phyloP scores from a whole-genome alignment of 1,284 basidiomycete genomes.

The Agroathelia rolfsii region DNA sequence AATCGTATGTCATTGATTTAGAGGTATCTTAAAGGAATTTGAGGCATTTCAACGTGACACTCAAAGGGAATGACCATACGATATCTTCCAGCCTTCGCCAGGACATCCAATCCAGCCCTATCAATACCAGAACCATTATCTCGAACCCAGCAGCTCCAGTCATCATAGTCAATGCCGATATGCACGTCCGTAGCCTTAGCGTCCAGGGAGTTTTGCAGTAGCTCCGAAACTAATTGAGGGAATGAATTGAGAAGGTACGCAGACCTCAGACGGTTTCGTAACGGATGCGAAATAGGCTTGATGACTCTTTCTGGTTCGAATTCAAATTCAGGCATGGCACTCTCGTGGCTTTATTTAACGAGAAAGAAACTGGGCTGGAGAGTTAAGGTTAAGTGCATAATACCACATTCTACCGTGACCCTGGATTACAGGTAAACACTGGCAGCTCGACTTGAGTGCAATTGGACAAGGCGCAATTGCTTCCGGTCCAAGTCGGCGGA shows the following conservation, averaged over 20 bases:
- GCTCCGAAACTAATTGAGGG: slow-evolving; percentile 69
- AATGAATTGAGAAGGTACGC: slow-evolving; percentile 76
- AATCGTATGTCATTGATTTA: slow-evolving; percentile 55
- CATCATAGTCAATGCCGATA: slow-evolving; percentile 53
- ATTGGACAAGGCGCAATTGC: too few species aligned
- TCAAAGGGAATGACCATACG: slow-evolving; percentile 36
- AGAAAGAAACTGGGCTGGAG: too few species aligned
- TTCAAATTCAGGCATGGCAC: too few species aligned
- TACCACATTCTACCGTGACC: too few species aligned
- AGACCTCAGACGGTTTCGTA: too few species aligned
- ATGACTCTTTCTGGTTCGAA: too few species aligned
- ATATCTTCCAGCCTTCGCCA: slow-evolving; percentile 50
- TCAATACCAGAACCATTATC: slow-evolving; percentile 77
- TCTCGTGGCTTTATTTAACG: too few species aligned
- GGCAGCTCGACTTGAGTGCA: too few species aligned
- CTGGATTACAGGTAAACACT: too few species aligned
- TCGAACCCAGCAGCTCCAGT: slow-evolving; percentile 73
- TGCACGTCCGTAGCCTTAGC: slow-evolving; percentile 54
- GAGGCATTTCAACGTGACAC: not conserved
- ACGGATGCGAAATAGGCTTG: too few species aligned
- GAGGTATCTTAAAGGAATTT: slow-evolving; percentile 44
- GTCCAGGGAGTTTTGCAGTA: slow-evolving; percentile 78
- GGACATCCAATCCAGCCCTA: slow-evolving; percentile 40
- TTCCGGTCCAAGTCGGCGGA: too few species aligned
- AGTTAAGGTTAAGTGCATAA: too few species aligned